These are phyloP conservation scores for Chionographis japonica DNA, from an alignment of 106 monocot genomes.

Conservation along the genomic window DNA sequence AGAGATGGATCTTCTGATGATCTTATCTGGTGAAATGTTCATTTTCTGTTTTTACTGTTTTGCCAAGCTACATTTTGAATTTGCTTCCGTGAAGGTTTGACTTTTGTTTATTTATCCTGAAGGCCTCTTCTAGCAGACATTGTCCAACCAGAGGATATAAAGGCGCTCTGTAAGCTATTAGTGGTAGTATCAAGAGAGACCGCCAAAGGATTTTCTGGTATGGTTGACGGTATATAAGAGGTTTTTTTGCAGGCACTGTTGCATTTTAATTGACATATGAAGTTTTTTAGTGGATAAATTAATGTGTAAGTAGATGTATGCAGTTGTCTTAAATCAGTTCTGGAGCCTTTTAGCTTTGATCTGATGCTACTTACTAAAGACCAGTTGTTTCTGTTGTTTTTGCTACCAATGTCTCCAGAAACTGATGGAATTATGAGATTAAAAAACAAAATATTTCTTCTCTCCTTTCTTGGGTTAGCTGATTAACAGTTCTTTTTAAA, in stretches of 20 bases:
- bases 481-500: too few relatives aligned
- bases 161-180: conserved; percentile 87
- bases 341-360: too few relatives aligned
- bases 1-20: conserved; percentile 5
- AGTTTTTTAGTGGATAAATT: too few relatives aligned
- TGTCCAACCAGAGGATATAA: conserved; percentile 78
- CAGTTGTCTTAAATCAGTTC: too few relatives aligned
- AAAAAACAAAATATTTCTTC: too few relatives aligned
- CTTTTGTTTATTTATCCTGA: conserved; percentile 7
- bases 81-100: background rate
- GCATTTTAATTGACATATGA: too few relatives aligned
- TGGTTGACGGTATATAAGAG: background rate
- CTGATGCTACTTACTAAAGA: too few relatives aligned
- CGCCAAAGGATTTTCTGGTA: conserved; percentile 60
- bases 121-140: conserved; percentile 86
- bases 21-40: conserved; percentile 1
- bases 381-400: too few relatives aligned
- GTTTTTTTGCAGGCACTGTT: background rate
- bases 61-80: background rate
- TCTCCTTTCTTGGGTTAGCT: too few relatives aligned
- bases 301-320: too few relatives aligned
- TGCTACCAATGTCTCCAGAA: too few relatives aligned
- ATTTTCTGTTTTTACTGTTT: background rate
- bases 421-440: too few relatives aligned
- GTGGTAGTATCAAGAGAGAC: conserved; percentile 65